phyloP scores from a whole-genome alignment of 805 yeast species.

The Saturnispora gosingensis region DNA sequence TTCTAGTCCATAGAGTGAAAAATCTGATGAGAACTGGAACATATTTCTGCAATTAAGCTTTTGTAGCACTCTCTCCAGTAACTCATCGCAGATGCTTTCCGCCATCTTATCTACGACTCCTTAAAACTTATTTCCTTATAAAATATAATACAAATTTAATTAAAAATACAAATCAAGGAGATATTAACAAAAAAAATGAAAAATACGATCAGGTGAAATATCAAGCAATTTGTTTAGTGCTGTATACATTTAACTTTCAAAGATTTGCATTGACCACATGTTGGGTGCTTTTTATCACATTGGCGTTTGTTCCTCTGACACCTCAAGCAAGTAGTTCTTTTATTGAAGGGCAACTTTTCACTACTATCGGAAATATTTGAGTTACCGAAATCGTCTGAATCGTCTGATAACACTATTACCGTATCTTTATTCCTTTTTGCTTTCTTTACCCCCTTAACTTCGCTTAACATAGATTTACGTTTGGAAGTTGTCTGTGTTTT shows the following conservation, averaged over 20 bases:
- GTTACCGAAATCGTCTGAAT: background rate
- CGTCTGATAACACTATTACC: background rate
- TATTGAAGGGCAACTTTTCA: no score
- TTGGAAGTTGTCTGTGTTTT: background rate
- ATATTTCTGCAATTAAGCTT: constrained; percentile 18
- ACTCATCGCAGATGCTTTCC: background rate
- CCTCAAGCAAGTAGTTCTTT: background rate
- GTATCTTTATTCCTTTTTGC: background rate
- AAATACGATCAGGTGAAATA: background rate
- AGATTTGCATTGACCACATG: background rate
- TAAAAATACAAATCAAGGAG: background rate
- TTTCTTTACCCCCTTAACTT: background rate
- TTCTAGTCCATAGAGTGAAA: constrained; percentile 29
- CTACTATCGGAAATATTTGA: background rate
- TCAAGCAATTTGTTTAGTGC: background rate
- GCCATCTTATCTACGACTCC: background rate
- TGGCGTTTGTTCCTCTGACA: background rate
- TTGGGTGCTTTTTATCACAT: background rate
- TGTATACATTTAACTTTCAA: background rate
- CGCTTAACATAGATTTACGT: background rate
- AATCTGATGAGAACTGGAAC: constrained; percentile 7
- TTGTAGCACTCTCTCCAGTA: constrained; percentile 7
- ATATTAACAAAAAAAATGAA: background rate
- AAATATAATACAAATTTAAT: background rate
- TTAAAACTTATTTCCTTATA: no score